phyloP scores from a whole-genome alignment of 2,329 filamentous ascomycete genomes.

The Aspergillus ochraceus region DNA sequence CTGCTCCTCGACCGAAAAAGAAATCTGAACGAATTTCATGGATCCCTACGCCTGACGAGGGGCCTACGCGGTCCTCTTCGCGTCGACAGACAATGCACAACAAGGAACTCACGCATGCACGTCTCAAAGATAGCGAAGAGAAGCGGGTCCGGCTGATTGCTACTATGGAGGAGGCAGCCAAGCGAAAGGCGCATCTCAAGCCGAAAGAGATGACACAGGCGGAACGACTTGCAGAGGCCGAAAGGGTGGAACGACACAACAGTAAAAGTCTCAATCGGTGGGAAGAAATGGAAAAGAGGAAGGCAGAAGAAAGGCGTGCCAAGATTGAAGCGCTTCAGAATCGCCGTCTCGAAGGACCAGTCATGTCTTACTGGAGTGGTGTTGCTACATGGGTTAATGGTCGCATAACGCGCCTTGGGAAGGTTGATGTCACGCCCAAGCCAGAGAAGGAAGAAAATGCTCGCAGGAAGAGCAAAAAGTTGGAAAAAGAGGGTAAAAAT shows the following conservation, averaged over 20 bases:
- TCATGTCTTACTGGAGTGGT: conserved; percentile 93
- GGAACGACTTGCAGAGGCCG: conserved; percentile 79
- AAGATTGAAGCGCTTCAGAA: conserved; percentile 87
- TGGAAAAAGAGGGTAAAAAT: conserved; percentile 28
- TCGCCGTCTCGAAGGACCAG: conserved; percentile 80
- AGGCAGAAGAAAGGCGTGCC: conserved; percentile 77
- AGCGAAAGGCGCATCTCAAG: conserved; percentile 68
- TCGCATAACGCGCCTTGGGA: conserved; percentile 70
- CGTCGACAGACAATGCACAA: conserved; percentile 65
- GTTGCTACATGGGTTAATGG: conserved; percentile 77
- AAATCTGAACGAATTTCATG: conserved; percentile 70
- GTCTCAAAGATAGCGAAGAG: conserved; percentile 51
- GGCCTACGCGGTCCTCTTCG: conserved; percentile 61
- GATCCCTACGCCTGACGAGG: conserved; percentile 64
- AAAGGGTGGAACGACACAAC: conserved; percentile 79
- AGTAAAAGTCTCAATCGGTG: conserved; percentile 87
- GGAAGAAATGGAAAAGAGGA: conserved; percentile 88
- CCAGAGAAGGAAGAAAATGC: conserved; percentile 51
- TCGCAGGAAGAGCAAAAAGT: conserved; percentile 34
- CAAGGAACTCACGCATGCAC: conserved; percentile 57
- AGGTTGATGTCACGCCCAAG: conserved; percentile 50
- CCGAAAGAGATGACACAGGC: conserved; percentile 83
- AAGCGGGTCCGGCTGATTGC: conserved; percentile 50
- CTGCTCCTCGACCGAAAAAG: conserved; percentile 58
- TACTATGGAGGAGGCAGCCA: conserved; percentile 62